Conservation (phyloP, 2,329 filamentous ascomycete species). For the Lachnellula suecica region DNA sequence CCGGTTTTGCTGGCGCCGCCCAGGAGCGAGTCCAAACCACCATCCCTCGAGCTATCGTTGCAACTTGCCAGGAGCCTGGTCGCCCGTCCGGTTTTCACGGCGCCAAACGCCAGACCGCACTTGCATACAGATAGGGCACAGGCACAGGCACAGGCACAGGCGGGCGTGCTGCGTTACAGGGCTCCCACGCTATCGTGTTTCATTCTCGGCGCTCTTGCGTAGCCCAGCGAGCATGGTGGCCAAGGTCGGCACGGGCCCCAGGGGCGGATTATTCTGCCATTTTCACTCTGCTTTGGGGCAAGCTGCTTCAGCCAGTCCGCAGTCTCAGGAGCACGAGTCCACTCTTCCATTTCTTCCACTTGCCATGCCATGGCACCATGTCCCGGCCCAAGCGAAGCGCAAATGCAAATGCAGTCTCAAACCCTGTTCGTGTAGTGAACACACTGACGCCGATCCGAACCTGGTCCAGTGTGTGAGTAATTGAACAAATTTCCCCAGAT, state of each 20-base stretch:
- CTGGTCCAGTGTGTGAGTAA: slow-evolving; percentile 14
- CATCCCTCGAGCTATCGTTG: too few species aligned
- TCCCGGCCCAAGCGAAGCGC: too few species aligned
- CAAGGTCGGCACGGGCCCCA: neutral
- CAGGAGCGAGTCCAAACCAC: too few species aligned
- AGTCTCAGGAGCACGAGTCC: neutral
- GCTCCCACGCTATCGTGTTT: slow-evolving; percentile 34
- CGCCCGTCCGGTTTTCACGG: slow-evolving; percentile 13
- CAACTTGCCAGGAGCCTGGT: neutral
- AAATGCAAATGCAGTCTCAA: slow-evolving; percentile 9
- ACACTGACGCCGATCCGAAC: slow-evolving; percentile 23
- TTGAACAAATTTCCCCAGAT: slow-evolving; percentile 30
- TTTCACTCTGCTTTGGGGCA: neutral
- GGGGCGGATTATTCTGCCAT: neutral
- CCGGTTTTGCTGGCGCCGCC: too few species aligned
- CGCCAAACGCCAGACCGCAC: slow-evolving; percentile 9
- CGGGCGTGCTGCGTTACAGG: slow-evolving; percentile 18
- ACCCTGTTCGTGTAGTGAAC: slow-evolving; percentile 16
- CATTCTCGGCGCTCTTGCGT: slow-evolving; percentile 28
- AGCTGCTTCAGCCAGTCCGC: neutral
- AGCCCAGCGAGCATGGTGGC: neutral
- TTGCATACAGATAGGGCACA: neutral
- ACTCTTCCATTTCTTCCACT: neutral
- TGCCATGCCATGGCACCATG: too few species aligned
- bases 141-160: slow-evolving; percentile 5